phyloP scores from a whole-genome alignment of 169 alveolate genomes.

The Cytauxzoon felis region DNA sequence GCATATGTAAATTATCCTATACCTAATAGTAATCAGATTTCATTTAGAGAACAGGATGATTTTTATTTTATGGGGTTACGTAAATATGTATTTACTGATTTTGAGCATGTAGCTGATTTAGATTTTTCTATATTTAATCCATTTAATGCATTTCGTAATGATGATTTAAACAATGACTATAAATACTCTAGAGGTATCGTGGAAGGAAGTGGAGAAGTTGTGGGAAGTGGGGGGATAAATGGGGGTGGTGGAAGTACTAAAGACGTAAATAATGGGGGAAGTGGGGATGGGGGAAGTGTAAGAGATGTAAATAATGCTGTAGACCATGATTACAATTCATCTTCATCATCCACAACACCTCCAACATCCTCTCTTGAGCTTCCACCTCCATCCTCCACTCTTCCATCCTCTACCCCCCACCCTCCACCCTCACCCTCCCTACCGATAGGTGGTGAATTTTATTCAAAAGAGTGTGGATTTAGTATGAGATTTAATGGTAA shows the following conservation, averaged over 20 bases:
- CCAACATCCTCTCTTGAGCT: no score
- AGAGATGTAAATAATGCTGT: no score
- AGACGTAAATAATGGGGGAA: no score
- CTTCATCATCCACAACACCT: no score
- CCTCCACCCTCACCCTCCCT: no score
- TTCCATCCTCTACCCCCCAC: no score
- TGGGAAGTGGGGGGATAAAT: background rate
- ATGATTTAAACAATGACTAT: background rate
- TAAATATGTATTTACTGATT: constrained; percentile 29
- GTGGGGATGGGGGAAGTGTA: no score
- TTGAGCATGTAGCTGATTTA: constrained; percentile 16
- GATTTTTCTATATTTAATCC: constrained; percentile 20
- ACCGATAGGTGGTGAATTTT: constrained; percentile 13
- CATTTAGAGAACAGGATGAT: constrained; percentile 34
- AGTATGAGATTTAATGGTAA: constrained; percentile 14
- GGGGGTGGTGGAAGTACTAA: no score
- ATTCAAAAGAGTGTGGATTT: constrained; percentile 17
- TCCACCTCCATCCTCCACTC: no score
- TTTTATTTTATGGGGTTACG: constrained; percentile 25
- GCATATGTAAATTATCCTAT: constrained; percentile 15
- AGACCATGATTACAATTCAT: no score
- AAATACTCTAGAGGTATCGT: background rate
- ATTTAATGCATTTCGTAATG: constrained; percentile 10
- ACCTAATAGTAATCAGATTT: constrained; percentile 14
- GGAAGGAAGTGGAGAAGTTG: background rate